Conservation (phyloP, 2,329 filamentous ascomycete species). For the Colletotrichum cordylinicola region DNA sequence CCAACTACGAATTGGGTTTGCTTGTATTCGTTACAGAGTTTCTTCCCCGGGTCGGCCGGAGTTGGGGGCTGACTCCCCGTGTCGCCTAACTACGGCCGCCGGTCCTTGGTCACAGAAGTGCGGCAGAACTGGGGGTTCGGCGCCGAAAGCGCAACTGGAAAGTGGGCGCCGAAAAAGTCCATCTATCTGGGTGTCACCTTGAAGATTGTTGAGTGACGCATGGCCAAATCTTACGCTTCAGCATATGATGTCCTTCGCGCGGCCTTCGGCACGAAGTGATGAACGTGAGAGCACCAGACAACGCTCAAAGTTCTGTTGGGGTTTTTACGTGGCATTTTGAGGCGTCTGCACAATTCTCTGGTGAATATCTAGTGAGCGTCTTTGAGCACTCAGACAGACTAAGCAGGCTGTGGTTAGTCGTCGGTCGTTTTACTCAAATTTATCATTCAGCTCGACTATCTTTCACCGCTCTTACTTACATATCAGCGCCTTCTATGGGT, state of each 20-base stretch:
- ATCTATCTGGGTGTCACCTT: neutral
- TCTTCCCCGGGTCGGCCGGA: neutral
- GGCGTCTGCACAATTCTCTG: neutral
- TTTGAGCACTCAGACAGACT: neutral
- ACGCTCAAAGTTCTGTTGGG: too few species aligned
- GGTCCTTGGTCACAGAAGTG: too few species aligned
- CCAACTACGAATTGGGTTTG: neutral
- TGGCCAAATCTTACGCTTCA: neutral
- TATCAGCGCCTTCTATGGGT: neutral
- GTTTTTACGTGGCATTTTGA: neutral
- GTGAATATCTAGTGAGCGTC: neutral
- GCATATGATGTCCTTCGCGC: too few species aligned
- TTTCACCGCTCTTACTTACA: neutral
- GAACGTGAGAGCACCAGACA: too few species aligned
- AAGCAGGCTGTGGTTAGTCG: neutral
- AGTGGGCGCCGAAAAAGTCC: neutral
- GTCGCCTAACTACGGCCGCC: neutral
- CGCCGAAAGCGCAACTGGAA: neutral
- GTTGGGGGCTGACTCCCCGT: neutral
- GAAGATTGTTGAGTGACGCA: neutral
- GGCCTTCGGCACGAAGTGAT: too few species aligned
- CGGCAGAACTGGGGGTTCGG: neutral
- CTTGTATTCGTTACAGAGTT: neutral
- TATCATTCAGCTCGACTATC: neutral
- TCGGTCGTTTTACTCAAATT: neutral